Conservation (phyloP, 129 eudicot species). For the Flaveria trinervia region DNA sequence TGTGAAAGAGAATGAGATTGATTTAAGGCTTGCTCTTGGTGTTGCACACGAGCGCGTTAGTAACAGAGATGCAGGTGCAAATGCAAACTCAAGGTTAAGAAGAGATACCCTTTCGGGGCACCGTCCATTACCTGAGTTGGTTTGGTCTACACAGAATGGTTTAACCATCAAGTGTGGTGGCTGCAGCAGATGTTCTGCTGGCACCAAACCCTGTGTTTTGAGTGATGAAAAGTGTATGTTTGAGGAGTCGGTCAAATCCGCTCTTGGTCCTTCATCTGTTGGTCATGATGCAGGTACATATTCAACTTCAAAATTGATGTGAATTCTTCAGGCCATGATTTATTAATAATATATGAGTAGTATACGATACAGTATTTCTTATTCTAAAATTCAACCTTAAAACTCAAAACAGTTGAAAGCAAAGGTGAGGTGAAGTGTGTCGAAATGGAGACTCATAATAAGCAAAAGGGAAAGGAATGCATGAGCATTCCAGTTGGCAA, state of each 20-base stretch:
- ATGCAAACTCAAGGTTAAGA: slow-evolving; percentile 48
- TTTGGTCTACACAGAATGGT: slow-evolving; percentile 67
- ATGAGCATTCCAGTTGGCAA: slow-evolving; percentile 12
- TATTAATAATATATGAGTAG: neutral
- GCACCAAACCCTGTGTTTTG: slow-evolving; percentile 27
- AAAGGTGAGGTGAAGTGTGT: slow-evolving; percentile 19
- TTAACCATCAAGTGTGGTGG: slow-evolving; percentile 52
- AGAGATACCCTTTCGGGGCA: slow-evolving; percentile 33
- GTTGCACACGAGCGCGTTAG: slow-evolving; percentile 25
- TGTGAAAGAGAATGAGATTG: neutral
- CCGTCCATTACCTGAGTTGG: slow-evolving; percentile 60
- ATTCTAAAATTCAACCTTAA: neutral
- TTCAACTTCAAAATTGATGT: neutral
- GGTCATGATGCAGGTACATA: slow-evolving; percentile 21
- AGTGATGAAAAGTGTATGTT: slow-evolving; percentile 29
- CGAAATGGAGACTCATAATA: slow-evolving; percentile 1
- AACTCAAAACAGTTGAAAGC: slow-evolving; percentile 17
- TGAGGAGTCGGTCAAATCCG: neutral
- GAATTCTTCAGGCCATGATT: neutral
- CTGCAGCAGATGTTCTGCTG: slow-evolving; percentile 29
- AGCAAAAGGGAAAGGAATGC: slow-evolving; percentile 19
- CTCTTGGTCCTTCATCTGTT: neutral
- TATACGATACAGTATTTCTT: too few relatives aligned
- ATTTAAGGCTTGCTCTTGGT: slow-evolving; percentile 57
- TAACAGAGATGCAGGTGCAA: slow-evolving; percentile 71